Evolutionary conservation across 495 filamentous ascomycete genomes (phyloP).

Genomic region (Xylaria nigripes): DNA sequence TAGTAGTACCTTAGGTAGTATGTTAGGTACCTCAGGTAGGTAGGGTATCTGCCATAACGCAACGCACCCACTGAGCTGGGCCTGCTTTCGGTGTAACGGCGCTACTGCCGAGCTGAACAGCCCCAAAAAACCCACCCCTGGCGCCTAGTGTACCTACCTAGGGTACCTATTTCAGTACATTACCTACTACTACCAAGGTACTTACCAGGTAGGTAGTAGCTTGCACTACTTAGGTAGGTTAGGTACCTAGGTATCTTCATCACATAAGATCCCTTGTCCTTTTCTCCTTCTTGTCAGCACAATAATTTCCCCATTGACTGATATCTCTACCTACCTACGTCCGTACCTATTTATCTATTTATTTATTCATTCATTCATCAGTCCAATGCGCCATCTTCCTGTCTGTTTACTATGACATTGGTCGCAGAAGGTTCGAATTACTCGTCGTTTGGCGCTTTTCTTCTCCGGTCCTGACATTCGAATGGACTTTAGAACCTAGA

Average conservation of each 20-base stretch:
- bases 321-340: too few species aligned
- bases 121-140: background rate
- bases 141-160: background rate
- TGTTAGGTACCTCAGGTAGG: too few species aligned
- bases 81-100: background rate
- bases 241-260: background rate
- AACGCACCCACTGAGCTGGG: conserved; percentile 6
- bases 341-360: too few species aligned
- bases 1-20: too few species aligned
- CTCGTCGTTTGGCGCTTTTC: conserved; percentile 5
- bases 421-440: background rate
- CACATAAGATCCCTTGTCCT: background rate
- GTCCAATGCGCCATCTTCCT: too few species aligned
- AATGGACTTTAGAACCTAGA: conserved; percentile 1
- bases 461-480: background rate
- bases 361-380: too few species aligned
- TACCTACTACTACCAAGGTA: background rate
- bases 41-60: too few species aligned
- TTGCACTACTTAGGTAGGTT: too few species aligned
- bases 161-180: background rate
- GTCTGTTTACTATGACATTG: conserved; percentile 5
- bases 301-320: background rate
- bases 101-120: conserved; percentile 8
- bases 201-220: too few species aligned
- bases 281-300: background rate